phyloP scores from a whole-genome alignment of 2,329 filamentous ascomycete species.

The Cytospora piceae region DNA sequence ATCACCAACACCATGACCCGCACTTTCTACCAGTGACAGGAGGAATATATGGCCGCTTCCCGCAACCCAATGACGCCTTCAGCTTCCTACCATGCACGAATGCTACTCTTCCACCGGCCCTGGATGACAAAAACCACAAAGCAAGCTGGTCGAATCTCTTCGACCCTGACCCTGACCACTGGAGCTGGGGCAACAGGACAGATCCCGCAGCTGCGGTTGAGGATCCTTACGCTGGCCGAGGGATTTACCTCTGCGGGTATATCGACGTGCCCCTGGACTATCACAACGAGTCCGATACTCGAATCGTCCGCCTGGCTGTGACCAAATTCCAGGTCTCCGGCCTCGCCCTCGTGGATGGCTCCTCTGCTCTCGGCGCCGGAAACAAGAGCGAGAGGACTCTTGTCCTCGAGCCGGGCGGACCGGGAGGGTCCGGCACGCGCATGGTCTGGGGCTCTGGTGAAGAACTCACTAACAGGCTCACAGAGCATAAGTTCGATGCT shows the following conservation, averaged over 20 bases:
- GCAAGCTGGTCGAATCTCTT: constrained; percentile 47
- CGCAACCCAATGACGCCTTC: constrained; percentile 48
- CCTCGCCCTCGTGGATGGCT: constrained; percentile 38
- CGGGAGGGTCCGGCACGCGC: constrained; percentile 51
- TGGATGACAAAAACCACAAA: constrained; percentile 45
- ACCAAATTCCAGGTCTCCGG: constrained; percentile 55
- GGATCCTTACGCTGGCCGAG: constrained; percentile 44
- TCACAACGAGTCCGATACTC: constrained; percentile 47
- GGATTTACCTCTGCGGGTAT: constrained; percentile 53
- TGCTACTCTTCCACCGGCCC: constrained; percentile 44
- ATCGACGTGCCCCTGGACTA: constrained; percentile 54
- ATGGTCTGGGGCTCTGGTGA: constrained; percentile 47
- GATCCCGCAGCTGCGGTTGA: constrained; percentile 20
- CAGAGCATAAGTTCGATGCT: constrained; percentile 49
- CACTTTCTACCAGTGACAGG: not conserved
- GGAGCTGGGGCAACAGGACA: constrained; percentile 49
- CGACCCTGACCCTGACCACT: constrained; percentile 48
- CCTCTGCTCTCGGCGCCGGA: constrained; percentile 30
- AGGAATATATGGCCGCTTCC: constrained; percentile 45
- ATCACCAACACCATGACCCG: constrained; percentile 6
- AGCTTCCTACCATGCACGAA: constrained; percentile 52
- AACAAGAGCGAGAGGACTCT: constrained; percentile 51
- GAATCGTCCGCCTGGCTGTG: constrained; percentile 52
- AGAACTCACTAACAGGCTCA: constrained; percentile 45
- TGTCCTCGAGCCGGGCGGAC: constrained; percentile 55